Percentiles rank a stretch among this genome's conserved stretches.
These are phyloP conservation scores for Margaritispora aquatica DNA, from an alignment of 495 filamentous ascomycete species.

Conservation along the genomic window DNA sequence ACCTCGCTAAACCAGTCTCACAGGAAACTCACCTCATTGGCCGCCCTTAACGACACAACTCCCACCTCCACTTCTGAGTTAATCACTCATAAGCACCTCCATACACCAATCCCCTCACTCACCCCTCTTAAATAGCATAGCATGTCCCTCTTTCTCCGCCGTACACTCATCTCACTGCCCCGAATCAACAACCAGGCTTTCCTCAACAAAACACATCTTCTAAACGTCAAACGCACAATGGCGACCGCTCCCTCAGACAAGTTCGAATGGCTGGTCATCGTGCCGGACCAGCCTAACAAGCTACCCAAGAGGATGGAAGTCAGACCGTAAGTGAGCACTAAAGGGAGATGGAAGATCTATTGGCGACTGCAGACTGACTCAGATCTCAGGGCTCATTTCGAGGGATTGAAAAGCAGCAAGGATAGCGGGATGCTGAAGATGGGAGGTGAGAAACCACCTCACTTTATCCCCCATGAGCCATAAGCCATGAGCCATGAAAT, in stretches of 20 bases:
- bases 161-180: background rate
- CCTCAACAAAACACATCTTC: background rate
- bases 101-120: background rate
- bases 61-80: background rate
- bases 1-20: background rate
- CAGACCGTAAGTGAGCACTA: conserved; percentile 66
- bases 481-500: no score
- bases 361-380: no score
- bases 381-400: conserved; percentile 48
- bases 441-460: conserved; percentile 41
- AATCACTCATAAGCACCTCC: background rate
- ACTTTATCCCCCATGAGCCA: background rate
- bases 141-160: background rate
- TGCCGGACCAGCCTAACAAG: conserved; percentile 69
- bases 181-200: background rate
- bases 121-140: background rate
- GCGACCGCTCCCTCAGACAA: conserved; percentile 38
- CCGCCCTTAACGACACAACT: background rate
- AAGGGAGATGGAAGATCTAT: no score
- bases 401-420: conserved; percentile 34
- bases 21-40: background rate
- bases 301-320: conserved; percentile 64
- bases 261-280: conserved; percentile 78
- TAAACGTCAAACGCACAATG: conserved; percentile 27
- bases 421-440: conserved; percentile 44